Conservation (phyloP, 2,329 filamentous ascomycete genomes). For the Paraconiothyrium brasiliense region DNA sequence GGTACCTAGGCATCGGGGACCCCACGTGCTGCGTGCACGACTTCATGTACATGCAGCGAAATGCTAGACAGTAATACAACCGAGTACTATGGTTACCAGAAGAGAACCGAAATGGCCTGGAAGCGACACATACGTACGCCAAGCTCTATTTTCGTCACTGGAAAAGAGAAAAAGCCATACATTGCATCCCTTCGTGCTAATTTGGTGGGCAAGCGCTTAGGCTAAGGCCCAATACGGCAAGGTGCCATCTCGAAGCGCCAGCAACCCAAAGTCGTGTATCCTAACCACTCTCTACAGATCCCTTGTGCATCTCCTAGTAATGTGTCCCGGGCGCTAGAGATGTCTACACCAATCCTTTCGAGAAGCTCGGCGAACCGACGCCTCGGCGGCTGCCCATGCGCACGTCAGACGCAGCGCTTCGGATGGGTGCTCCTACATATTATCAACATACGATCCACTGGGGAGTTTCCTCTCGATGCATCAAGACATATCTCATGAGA, state of each 20-base stretch:
- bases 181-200: constrained; percentile 26
- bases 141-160: constrained; percentile 40
- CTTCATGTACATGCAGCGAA: background rate
- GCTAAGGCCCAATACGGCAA: constrained; percentile 27
- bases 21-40: background rate
- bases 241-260: constrained; percentile 39
- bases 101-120: background rate
- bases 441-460: constrained; percentile 42
- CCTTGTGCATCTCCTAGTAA: constrained; percentile 35
- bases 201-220: constrained; percentile 42
- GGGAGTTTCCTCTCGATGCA: constrained; percentile 33
- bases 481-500: constrained; percentile 46
- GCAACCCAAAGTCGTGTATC: constrained; percentile 41
- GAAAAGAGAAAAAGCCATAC: constrained; percentile 32
- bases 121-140: constrained; percentile 41
- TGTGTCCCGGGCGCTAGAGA: constrained; percentile 45
- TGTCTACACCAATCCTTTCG: constrained; percentile 37
- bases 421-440: constrained; percentile 46
- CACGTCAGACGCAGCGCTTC: constrained; percentile 42
- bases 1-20: background rate
- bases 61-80: background rate
- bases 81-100: constrained; percentile 8
- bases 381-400: constrained; percentile 49
- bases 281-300: constrained; percentile 34
- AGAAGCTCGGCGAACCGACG: constrained; percentile 37